Conservation (phyloP, 768 basidiomycete species). For the Amanita muscaria region DNA sequence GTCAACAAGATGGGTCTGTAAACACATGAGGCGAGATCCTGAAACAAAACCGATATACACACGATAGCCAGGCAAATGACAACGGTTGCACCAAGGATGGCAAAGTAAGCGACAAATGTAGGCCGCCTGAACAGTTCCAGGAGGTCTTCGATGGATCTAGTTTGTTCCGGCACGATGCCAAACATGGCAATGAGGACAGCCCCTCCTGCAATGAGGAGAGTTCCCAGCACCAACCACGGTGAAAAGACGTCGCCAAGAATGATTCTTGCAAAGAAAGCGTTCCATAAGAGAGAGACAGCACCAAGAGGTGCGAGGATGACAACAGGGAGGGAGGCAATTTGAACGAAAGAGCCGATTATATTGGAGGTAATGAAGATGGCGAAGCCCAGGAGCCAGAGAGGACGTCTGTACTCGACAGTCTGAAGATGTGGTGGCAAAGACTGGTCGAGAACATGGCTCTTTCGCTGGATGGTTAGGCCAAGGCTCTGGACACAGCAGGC, state of each 20-base stretch:
- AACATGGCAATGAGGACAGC: constrained; percentile 87
- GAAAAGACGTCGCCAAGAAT: constrained; percentile 84
- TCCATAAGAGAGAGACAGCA: constrained; percentile 89
- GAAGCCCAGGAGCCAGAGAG: constrained; percentile 88
- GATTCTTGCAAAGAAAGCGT: constrained; percentile 82
- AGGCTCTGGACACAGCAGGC: constrained; percentile 86
- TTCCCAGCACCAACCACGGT: constrained; percentile 78
- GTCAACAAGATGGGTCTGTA: constrained; percentile 66
- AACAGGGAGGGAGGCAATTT: constrained; percentile 89
- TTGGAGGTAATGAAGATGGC: constrained; percentile 84
- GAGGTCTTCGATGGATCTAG: constrained; percentile 79
- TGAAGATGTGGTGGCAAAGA: constrained; percentile 53
- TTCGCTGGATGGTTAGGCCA: constrained; percentile 87
- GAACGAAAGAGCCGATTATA: constrained; percentile 79
- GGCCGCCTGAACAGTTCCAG: constrained; percentile 66
- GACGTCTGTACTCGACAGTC: constrained; percentile 67
- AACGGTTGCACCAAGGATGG: constrained; percentile 53
- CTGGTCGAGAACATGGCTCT: constrained; percentile 85
- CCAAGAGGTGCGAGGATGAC: constrained; percentile 92
- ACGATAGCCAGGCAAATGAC: constrained; percentile 55
- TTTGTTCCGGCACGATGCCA: constrained; percentile 85
- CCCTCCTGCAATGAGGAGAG: constrained; percentile 78
- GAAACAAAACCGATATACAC: constrained; percentile 21
- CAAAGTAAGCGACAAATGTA: constrained; percentile 76
- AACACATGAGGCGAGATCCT: background rate